Evolutionary conservation across 2,329 filamentous ascomycete genomes (phyloP).

Genomic region (Aureobasidium sp.): DNA sequence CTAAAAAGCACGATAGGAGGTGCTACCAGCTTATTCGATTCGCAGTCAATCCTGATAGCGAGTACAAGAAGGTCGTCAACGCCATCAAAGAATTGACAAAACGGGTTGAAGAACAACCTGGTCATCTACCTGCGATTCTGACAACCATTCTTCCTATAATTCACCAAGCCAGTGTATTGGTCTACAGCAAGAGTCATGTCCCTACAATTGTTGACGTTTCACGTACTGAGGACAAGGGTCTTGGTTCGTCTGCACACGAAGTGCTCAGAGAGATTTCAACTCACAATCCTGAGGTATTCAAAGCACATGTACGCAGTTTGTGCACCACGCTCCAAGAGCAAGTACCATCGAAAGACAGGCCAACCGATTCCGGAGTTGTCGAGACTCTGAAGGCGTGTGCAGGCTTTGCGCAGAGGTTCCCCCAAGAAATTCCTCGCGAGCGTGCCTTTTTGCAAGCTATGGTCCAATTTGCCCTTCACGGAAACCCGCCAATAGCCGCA

Average conservation of each 20-base stretch:
- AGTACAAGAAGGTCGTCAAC: slow-evolving; percentile 84
- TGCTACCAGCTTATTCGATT: slow-evolving; percentile 85
- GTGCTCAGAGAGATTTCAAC: slow-evolving; percentile 88
- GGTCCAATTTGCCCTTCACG: slow-evolving; percentile 73
- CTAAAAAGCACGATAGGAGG: slow-evolving; percentile 81
- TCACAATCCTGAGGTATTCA: slow-evolving; percentile 81
- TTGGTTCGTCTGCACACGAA: slow-evolving; percentile 75
- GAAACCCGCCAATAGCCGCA: slow-evolving; percentile 70
- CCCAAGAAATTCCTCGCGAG: slow-evolving; percentile 73
- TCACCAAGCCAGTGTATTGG: slow-evolving; percentile 72
- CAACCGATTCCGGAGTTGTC: slow-evolving; percentile 67
- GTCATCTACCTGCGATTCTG: slow-evolving; percentile 52
- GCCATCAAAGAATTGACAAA: slow-evolving; percentile 85
- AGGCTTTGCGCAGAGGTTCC: slow-evolving; percentile 79
- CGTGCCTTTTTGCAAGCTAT: slow-evolving; percentile 74
- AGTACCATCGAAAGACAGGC: slow-evolving; percentile 59
- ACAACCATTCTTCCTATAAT: slow-evolving; percentile 76
- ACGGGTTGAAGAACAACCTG: slow-evolving; percentile 61
- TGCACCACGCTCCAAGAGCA: slow-evolving; percentile 78
- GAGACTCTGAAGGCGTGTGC: slow-evolving; percentile 92
- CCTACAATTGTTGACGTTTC: slow-evolving; percentile 83
- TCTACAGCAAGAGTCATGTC: slow-evolving; percentile 93
- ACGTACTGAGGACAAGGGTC: slow-evolving; percentile 62
- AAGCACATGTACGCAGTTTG: slow-evolving; percentile 83
- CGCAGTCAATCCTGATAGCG: slow-evolving; percentile 73